These are phyloP conservation scores for Chaetomium sp. DNA, from an alignment of 2,329 filamentous ascomycete genomes.

Conservation along the genomic window DNA sequence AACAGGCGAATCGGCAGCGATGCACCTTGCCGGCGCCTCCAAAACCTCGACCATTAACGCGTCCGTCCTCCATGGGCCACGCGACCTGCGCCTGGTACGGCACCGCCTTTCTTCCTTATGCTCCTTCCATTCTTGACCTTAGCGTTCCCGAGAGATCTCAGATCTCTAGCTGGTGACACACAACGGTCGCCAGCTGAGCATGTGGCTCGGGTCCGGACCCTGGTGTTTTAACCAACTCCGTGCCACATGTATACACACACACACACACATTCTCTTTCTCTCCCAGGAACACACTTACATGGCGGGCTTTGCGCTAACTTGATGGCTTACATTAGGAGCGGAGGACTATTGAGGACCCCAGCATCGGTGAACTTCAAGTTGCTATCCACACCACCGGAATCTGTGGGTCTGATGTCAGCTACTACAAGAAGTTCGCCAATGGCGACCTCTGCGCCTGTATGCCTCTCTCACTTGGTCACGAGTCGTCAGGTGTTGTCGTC, in stretches of 20 bases:
- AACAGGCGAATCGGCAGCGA: slow-evolving; percentile 37
- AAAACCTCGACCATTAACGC: slow-evolving; percentile 43
- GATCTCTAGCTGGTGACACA: slow-evolving; percentile 6
- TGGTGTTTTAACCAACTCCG: not conserved
- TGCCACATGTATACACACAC: no score
- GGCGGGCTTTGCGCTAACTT: slow-evolving; percentile 13
- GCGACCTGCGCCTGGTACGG: slow-evolving; percentile 52
- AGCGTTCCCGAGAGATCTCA: slow-evolving; percentile 15
- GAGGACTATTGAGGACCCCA: slow-evolving; percentile 42
- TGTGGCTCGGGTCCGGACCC: slow-evolving; percentile 13
- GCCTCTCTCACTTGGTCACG: slow-evolving; percentile 59
- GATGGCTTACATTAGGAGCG: slow-evolving; percentile 37
- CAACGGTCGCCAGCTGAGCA: slow-evolving; percentile 2
- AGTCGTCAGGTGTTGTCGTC: slow-evolving; percentile 54
- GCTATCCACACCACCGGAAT: slow-evolving; percentile 60
- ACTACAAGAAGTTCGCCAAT: slow-evolving; percentile 67
- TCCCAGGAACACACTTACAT: not conserved
- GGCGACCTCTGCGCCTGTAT: slow-evolving; percentile 61
- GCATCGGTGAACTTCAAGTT: slow-evolving; percentile 54
- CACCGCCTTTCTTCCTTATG: not conserved
- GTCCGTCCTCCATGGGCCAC: slow-evolving; percentile 51
- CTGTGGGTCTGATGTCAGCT: slow-evolving; percentile 64
- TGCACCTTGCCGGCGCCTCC: slow-evolving; percentile 38
- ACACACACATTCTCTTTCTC: not conserved
- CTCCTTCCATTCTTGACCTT: slow-evolving; percentile 1